Evolutionary conservation across 169 alveolate species (phyloP), one percentile per base, ranked within the genome.

Genomic region (Perkinsus marinus): DNA sequence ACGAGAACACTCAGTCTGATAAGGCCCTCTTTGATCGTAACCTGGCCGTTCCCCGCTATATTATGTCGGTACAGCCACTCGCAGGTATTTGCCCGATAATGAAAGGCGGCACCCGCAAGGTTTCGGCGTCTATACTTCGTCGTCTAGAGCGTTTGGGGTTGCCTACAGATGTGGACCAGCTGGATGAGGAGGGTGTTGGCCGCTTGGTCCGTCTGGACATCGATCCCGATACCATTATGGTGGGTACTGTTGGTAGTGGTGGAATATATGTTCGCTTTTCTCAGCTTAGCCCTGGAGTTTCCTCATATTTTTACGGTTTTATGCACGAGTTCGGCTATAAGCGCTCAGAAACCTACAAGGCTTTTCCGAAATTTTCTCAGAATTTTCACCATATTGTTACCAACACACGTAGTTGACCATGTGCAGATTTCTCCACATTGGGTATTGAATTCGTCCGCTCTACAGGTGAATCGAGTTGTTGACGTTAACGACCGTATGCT

Each of bases 401-500:
- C n/a, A n/a, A n/a, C n/a, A n/a, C n/a, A n/a, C n/a, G n/a, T n/a
- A n/a, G n/a, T n/a, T n/a, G n/a, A n/a, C n/a, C n/a, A n/a, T n/a
- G n/a, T n/a, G n/a, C n/a, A n/a, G n/a, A n/a, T n/a, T n/a, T n/a
- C n/a, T n/a, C n/a, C n/a, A n/a, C n/a, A n/a, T n/a, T n/a, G n/a
- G n/a, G 26, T 43, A 43, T 43, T 17, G 68, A 43, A 43, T 17
- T 43, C 17, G 3, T 13, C 79, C 34, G 7, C 79, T 30, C 7
- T 36, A 34, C 43, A 19, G 30, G 46, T 57, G 39, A 43, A 39
- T 10, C 6, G 92, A 10, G 92, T 90, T 10, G 89, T 90, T 30
- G 92, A 90, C 47, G 69, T 90, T 37, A 90, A 90, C 39, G 92
- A 90, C 92, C 89, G 92, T 39, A 39, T 79, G 46, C 68, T 89